Evolutionary conservation across 768 basidiomycete genomes (phyloP), one percentile per base, ranked within the genome.

Genomic region (Artomyces pyxidatus): DNA sequence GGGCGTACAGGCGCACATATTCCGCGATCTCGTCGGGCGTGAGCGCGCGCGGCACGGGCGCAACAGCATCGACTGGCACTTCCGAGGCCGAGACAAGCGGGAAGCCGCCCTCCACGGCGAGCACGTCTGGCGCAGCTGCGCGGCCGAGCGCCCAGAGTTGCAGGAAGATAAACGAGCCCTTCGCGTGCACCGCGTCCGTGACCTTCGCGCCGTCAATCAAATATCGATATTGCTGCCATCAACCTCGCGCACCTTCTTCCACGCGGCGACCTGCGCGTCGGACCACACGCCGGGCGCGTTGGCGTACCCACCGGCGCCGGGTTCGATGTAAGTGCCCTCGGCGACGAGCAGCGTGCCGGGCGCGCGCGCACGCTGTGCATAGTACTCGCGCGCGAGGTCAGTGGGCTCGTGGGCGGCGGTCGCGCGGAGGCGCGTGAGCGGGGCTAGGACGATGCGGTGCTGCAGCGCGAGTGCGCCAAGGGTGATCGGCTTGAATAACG

Each of bases 361-460:
- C 38, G 48, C 37, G 25, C 42, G 11, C 28, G 54, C 46, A 6
- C 54, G 45, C 42, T 55, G 54, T 17, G 32, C 30, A 43, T 55
- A 55, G 39, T 41, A 41, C 22, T 40, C 40, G 28, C 28, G 12
- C 6, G 29, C 28, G 27, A 48, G 10, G 11, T 48, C 47, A 3
- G 40, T 29, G n/a, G 38, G 47, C 16, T 42, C 32, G 29, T 42
- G 17, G 17, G 28, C 41, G 17, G 48, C 32, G 21, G 48, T 39
- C 12, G 59, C 54, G 17, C 59, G 52, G 29, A 50, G 37, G 3
- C 59, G 58, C 11, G 58, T 61, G 41, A 61, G 29, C 17, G 59
- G 59, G 14, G 59, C 56, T n/a, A 59, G 41, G 17, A 49, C 51
- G 23, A 61, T 39, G n/a, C 59, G 56, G 39, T 61, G 59, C 17